Evolutionary conservation across 202 grass and related monocot species (phyloP).

Genomic region (Setaria viridis): DNA sequence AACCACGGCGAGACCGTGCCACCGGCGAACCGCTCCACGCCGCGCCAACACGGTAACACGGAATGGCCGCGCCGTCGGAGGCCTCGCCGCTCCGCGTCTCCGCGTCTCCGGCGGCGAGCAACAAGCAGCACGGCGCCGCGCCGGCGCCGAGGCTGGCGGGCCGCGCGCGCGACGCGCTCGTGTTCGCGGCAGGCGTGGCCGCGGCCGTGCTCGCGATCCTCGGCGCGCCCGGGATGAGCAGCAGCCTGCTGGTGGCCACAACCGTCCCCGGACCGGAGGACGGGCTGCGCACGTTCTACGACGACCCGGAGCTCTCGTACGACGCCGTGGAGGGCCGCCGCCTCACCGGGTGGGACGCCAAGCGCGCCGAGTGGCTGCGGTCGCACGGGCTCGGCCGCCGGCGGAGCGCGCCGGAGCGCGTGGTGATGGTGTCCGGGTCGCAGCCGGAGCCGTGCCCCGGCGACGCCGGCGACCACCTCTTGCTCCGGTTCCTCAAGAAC

Average conservation of each 20-base stretch:
- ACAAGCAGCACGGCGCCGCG: background rate
- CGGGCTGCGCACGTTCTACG: background rate
- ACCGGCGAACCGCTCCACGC: no score
- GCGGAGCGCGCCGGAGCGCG: background rate
- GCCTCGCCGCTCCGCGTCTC: no score
- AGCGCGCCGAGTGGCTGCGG: background rate
- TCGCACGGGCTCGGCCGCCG: background rate
- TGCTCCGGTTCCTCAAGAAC: background rate
- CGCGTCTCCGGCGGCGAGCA: no score
- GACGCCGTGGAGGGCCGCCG: background rate
- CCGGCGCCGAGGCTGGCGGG: background rate
- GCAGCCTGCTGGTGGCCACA: background rate
- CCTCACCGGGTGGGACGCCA: background rate
- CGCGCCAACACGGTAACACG: no score
- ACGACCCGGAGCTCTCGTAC: background rate
- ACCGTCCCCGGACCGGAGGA: background rate
- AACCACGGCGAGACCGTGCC: no score
- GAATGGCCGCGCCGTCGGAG: no score
- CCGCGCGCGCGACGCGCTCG: constrained; percentile 31
- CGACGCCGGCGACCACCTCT: background rate
- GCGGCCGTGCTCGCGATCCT: constrained; percentile 41
- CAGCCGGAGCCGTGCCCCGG: background rate
- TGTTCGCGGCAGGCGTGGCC: constrained; percentile 33
- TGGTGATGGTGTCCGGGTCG: constrained; percentile 1
- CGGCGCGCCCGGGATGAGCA: background rate